These are phyloP conservation scores for Cladophialophora psammophila DNA, from an alignment of 2,329 filamentous ascomycete species.

Conservation along the genomic window DNA sequence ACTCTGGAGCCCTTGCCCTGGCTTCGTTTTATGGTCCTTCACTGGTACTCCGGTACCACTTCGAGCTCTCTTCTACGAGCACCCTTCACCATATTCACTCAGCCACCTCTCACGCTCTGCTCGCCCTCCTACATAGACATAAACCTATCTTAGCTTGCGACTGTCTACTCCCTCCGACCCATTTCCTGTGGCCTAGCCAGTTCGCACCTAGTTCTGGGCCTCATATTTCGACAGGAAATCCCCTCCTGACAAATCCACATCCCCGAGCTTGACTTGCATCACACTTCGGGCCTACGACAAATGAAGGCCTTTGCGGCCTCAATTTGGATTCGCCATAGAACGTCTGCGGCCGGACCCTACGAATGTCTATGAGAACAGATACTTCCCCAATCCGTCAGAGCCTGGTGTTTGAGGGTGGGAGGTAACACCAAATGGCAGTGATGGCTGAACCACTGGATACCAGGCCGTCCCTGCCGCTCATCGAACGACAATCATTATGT, in stretches of 20 bases:
- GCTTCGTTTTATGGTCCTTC: slow-evolving; percentile 1
- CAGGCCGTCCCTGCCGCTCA: slow-evolving; percentile 13
- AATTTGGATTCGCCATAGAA: not conserved
- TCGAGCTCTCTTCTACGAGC: not conserved
- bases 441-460: slow-evolving; percentile 23
- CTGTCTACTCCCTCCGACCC: not conserved
- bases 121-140: slow-evolving; percentile 1
- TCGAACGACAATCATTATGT: slow-evolving; percentile 53
- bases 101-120: not conserved
- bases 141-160: not conserved
- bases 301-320: slow-evolving; percentile 18
- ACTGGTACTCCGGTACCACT: slow-evolving; percentile 2
- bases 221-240: not conserved
- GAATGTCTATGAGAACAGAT: slow-evolving; percentile 9
- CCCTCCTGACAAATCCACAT: slow-evolving; percentile 9
- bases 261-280: not conserved
- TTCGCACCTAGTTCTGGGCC: not conserved
- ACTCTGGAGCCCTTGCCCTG: not conserved
- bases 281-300: not conserved
- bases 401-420: slow-evolving; percentile 2
- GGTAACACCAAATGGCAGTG: slow-evolving; percentile 11
- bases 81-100: slow-evolving; percentile 4
- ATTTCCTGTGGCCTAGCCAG: not conserved
- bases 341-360: not conserved
- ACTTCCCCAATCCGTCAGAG: slow-evolving; percentile 6